A percentile compares a stretch with the other conserved stretches of the same genome.
Conservation (phyloP, 352 stramenopile species). For the Globisporangium apiculatum region DNA sequence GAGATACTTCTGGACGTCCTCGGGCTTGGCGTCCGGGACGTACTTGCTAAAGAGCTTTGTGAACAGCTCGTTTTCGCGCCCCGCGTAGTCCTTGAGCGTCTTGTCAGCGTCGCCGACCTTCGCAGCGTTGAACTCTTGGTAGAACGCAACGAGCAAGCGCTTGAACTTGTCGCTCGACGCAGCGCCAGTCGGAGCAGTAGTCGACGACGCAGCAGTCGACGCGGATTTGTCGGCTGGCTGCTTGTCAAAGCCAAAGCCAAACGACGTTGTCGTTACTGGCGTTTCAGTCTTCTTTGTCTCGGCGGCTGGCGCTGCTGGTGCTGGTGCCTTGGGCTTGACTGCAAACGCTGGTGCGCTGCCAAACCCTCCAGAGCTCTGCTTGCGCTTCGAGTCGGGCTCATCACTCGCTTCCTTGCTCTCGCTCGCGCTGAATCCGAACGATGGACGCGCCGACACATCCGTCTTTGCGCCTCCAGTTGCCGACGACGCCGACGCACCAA, state of each 20-base stretch:
- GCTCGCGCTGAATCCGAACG: conserved; percentile 9
- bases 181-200: conserved; percentile 1
- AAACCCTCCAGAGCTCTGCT: not conserved
- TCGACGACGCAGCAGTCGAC: not conserved
- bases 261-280: conserved; percentile 6
- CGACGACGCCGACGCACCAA: not conserved
- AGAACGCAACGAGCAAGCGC: conserved; percentile 47
- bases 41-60: conserved; percentile 55
- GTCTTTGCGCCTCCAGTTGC: not conserved
- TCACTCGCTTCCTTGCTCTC: not conserved
- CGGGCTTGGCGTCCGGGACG: conserved; percentile 37
- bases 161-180: conserved; percentile 29
- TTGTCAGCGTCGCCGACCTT: conserved; percentile 46
- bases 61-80: conserved; percentile 57
- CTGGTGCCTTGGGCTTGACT: conserved; percentile 7
- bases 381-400: conserved; percentile 7
- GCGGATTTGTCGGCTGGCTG: conserved; percentile 2
- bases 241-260: conserved; percentile 19
- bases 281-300: conserved; percentile 4
- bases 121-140: conserved; percentile 47
- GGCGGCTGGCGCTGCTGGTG: not conserved
- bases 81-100: conserved; percentile 40
- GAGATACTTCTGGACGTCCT: conserved; percentile 60
- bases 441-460: not conserved
- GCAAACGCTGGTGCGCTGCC: not conserved